Evolutionary conservation across 352 stramenopile species (phyloP).

Genomic region (Globisporangium yorkense): DNA sequence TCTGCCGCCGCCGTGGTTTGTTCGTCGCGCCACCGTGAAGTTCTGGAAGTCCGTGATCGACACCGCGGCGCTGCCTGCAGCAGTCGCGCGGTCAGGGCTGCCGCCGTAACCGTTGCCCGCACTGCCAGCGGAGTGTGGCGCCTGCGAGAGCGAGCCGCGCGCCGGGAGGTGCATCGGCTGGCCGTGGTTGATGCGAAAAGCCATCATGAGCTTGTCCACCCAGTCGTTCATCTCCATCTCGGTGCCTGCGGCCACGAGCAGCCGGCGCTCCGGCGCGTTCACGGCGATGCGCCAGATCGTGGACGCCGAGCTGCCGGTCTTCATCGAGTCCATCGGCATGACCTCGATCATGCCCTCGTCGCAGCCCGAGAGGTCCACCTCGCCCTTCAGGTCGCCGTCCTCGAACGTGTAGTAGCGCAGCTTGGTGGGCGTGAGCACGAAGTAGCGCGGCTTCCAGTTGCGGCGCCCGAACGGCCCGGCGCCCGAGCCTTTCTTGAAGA

Average conservation of each 20-base stretch:
- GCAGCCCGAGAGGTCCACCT: constrained; percentile 63
- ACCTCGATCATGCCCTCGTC: constrained; percentile 61
- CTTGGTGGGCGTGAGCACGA: constrained; percentile 52
- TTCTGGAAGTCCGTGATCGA: constrained; percentile 76
- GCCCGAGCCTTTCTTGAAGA: constrained; percentile 80
- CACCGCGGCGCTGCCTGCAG: neutral
- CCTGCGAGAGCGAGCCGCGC: constrained; percentile 11
- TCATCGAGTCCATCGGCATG: constrained; percentile 73
- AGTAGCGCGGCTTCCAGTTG: constrained; percentile 81
- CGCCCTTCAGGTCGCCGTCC: constrained; percentile 65
- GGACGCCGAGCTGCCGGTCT: constrained; percentile 58
- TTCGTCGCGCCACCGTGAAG: constrained; percentile 50
- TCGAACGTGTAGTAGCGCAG: constrained; percentile 81
- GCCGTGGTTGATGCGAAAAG: constrained; percentile 52
- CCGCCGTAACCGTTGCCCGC: neutral
- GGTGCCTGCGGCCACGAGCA: constrained; percentile 61
- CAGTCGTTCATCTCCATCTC: constrained; percentile 87
- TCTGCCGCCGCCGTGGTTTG: constrained; percentile 27
- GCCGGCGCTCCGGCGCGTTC: constrained; percentile 45
- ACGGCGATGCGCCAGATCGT: constrained; percentile 80
- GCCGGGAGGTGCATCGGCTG: constrained; percentile 21
- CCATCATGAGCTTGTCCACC: constrained; percentile 67
- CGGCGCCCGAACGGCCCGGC: constrained; percentile 56
- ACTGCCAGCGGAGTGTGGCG: neutral
- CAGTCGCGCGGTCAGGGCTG: neutral